Base-by-base conservation (phyloP, 768 basidiomycete genomes). In the Erythrobasidium yunnanense region DNA sequence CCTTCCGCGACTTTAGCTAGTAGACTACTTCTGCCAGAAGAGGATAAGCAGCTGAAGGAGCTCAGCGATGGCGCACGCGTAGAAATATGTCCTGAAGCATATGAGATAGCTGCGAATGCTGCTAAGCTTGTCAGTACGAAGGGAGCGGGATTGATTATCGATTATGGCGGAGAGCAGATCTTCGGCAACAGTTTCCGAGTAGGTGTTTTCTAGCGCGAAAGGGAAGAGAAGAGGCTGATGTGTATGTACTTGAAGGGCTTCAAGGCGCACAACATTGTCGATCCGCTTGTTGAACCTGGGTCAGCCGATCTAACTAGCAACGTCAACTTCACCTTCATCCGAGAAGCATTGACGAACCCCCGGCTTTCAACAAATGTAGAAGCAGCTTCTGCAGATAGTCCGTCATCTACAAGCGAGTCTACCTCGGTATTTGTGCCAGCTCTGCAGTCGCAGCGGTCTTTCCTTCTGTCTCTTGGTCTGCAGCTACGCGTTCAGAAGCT, bases 221-320 rank as follows among this genome's bases (percentile, higher is more conserved):
- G 15, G 1, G 13, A 38, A 2, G 5, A 0, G 27, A 20, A 22
- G 32, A 13, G 17, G 57, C 34, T 69, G 20, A 34, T 15, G 8
- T 17, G 6, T 1, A 0, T 15, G 0, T 47, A 23, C 13, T 27
- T 3, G 29, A 51, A 96, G 92, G 95, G 87, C 0, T 96, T 99
- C 81, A 86, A 85, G 75, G 79, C 83, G 22, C 95, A 97, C 74
- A 81, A 84, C 66, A 83, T 90, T 15, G 86, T 88, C 1, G 86
- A 92, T 74, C 80, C 88, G 2, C 93, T 97, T 73, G 80, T 86
- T 56, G 78, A 80, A 8, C 91, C 92, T 0, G 95, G 95, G 18
- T 81, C 87, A 45, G 86, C 87, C 45, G 95, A 99, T 75, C 77
- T 97, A 51, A 99, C 95, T 0, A 85, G 87, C n/a, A 95, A 97